These are phyloP conservation scores for Tuber indicum DNA, from an alignment of 495 filamentous ascomycete species.

Conservation along the genomic window DNA sequence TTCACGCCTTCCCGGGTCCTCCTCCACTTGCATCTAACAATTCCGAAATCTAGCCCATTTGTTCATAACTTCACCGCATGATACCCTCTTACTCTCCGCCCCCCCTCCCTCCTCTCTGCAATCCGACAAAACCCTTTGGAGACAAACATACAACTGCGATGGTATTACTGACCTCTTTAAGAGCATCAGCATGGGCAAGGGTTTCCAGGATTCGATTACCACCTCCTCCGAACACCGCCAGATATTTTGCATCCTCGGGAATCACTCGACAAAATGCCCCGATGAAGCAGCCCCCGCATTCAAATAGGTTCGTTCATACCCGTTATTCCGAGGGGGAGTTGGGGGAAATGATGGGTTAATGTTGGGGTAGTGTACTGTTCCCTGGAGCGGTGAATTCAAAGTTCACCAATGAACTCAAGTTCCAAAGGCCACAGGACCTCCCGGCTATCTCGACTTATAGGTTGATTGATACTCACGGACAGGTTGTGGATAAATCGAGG, in stretches of 20 bases:
- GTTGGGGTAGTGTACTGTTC: slow-evolving; percentile 68
- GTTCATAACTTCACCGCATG: not conserved
- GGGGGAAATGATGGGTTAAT: not conserved
- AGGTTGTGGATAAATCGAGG: slow-evolving; percentile 63
- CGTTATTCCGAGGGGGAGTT: not conserved
- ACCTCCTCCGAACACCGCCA: not conserved
- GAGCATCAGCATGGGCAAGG: not conserved
- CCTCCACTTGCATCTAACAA: slow-evolving; percentile 5
- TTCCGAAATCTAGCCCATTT: not conserved
- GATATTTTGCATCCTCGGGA: slow-evolving; percentile 19
- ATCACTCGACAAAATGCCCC: slow-evolving; percentile 16
- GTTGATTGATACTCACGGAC: slow-evolving; percentile 74
- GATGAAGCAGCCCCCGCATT: slow-evolving; percentile 34
- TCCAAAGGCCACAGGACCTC: slow-evolving; percentile 59
- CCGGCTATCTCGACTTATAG: slow-evolving; percentile 80
- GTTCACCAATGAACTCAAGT: slow-evolving; percentile 72
- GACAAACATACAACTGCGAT: not conserved
- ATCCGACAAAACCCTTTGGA: slow-evolving; percentile 5
- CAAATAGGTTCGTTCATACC: slow-evolving; percentile 23
- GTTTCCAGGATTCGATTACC: not conserved
- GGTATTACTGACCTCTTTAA: not conserved
- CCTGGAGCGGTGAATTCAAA: slow-evolving; percentile 92
- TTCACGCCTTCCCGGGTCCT: not conserved
- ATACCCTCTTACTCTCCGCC: not conserved
- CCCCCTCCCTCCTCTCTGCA: slow-evolving; percentile 13